A percentile compares a stretch with the other conserved stretches of the same genome.
Evolutionary conservation across 1,139 yeast genomes (phyloP).

Genomic region (Candida neerlandica): DNA sequence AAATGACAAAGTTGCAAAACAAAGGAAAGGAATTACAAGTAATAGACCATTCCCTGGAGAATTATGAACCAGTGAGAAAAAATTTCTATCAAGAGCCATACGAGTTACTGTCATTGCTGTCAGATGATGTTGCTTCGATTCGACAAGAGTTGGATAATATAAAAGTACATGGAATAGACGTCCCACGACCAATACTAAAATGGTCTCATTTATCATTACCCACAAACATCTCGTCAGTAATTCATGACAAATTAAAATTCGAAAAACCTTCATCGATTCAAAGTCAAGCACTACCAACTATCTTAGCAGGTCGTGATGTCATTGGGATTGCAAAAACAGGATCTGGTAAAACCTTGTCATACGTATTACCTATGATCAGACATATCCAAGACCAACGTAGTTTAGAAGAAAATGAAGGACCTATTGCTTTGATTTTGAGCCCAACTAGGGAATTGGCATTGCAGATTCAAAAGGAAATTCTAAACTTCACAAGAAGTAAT

Average conservation of each 20-base stretch:
- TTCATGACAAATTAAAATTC: slow-evolving; percentile 54
- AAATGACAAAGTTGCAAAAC: slow-evolving; percentile 35
- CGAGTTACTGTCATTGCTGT: slow-evolving; percentile 49
- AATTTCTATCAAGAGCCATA: slow-evolving; percentile 66
- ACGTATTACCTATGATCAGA: slow-evolving; percentile 78
- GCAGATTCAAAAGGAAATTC: slow-evolving; percentile 75
- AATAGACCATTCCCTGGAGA: slow-evolving; percentile 49
- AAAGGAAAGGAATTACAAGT: slow-evolving; percentile 36
- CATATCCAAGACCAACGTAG: slow-evolving; percentile 77
- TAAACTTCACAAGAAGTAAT: slow-evolving; percentile 52
- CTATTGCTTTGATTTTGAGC: slow-evolving; percentile 77
- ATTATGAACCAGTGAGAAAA: slow-evolving; percentile 60
- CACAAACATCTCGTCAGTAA: slow-evolving; percentile 51
- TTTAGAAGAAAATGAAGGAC: slow-evolving; percentile 61
- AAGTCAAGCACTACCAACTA: slow-evolving; percentile 86
- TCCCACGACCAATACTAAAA: slow-evolving; percentile 68
- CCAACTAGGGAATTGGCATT: slow-evolving; percentile 94
- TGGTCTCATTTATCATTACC: slow-evolving; percentile 89
- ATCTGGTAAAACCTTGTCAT: slow-evolving; percentile 92
- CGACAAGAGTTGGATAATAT: slow-evolving; percentile 64
- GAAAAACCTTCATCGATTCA: slow-evolving; percentile 84
- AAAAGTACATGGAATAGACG: slow-evolving; percentile 54
- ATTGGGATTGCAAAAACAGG: slow-evolving; percentile 97
- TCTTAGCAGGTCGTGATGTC: slow-evolving; percentile 87
- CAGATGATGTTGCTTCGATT: slow-evolving; percentile 56